Percentiles rank a stretch among this genome's conserved stretches.
Evolutionary conservation across 2,329 filamentous ascomycete genomes (phyloP).

Genomic region (Dissoconium aciculare): DNA sequence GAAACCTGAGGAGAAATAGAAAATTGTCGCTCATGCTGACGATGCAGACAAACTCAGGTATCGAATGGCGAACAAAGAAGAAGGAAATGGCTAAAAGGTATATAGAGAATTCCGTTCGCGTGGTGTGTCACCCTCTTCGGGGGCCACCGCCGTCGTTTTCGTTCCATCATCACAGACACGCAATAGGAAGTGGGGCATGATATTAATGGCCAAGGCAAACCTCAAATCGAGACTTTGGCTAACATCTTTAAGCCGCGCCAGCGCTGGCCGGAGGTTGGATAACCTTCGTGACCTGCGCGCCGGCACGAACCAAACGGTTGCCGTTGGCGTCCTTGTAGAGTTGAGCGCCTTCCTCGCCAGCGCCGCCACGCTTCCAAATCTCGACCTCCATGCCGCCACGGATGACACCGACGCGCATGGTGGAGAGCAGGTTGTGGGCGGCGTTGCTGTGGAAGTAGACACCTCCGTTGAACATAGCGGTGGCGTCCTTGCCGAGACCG

Average conservation of each 20-base stretch:
- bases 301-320: constrained; percentile 71
- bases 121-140: too few species aligned
- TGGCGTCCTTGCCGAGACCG: constrained; percentile 74
- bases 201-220: too few species aligned
- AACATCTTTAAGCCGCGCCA: constrained; percentile 64
- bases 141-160: too few species aligned
- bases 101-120: too few species aligned
- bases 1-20: too few species aligned
- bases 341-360: constrained; percentile 68
- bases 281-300: constrained; percentile 72
- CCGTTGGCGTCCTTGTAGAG: constrained; percentile 69
- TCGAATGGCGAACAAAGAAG: too few species aligned
- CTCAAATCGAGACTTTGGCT: too few species aligned
- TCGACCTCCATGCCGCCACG: constrained; percentile 78
- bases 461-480: constrained; percentile 81
- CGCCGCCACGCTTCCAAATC: constrained; percentile 79
- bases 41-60: too few species aligned
- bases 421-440: constrained; percentile 75
- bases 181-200: too few species aligned
- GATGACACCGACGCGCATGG: constrained; percentile 76
- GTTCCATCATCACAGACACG: too few species aligned
- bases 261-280: constrained; percentile 66
- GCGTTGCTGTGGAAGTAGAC: constrained; percentile 84
- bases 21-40: too few species aligned
- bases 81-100: too few species aligned